Conservation (phyloP, 129 eudicot genomes). For the Flaveria linearis region DNA sequence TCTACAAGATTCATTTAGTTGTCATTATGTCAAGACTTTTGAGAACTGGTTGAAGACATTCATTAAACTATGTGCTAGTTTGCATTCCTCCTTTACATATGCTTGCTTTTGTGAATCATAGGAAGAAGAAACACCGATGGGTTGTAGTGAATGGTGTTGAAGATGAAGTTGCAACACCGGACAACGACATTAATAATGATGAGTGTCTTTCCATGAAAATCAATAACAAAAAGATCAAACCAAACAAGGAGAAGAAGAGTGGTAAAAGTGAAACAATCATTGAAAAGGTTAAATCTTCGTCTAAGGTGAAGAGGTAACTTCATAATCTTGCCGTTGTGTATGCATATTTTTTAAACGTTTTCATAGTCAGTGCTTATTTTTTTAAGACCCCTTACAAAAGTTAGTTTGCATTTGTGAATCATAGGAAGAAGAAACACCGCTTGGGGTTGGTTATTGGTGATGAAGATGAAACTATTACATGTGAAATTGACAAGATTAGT, state of each 20-base stretch:
- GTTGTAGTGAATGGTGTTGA: conserved; percentile 30
- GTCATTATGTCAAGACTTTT: conserved; percentile 12
- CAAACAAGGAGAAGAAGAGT: conserved; percentile 37
- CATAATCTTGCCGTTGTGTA: neutral
- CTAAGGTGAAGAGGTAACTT: conserved; percentile 45
- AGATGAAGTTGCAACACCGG: conserved; percentile 34
- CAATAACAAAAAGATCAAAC: conserved; percentile 29
- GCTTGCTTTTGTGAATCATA: conserved; percentile 30
- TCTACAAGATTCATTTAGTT: neutral
- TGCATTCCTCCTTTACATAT: conserved; percentile 13
- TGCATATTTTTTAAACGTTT: neutral
- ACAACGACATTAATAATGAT: conserved; percentile 21
- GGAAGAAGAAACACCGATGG: conserved; percentile 55
- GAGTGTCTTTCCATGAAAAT: conserved; percentile 33
- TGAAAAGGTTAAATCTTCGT: conserved; percentile 27
- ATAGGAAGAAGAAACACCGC: conserved; percentile 57
- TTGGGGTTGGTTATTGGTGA: conserved; percentile 31
- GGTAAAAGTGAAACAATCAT: conserved; percentile 34
- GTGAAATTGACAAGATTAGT: conserved; percentile 31
- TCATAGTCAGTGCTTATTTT: neutral
- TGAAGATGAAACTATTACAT: conserved; percentile 32
- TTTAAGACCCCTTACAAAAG: neutral
- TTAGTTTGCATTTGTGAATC: conserved; percentile 15
- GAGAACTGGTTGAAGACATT: neutral
- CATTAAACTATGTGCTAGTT: neutral